Evolutionary conservation across 495 filamentous ascomycete species (phyloP).

Genomic region (Tuber umbilicatum): DNA sequence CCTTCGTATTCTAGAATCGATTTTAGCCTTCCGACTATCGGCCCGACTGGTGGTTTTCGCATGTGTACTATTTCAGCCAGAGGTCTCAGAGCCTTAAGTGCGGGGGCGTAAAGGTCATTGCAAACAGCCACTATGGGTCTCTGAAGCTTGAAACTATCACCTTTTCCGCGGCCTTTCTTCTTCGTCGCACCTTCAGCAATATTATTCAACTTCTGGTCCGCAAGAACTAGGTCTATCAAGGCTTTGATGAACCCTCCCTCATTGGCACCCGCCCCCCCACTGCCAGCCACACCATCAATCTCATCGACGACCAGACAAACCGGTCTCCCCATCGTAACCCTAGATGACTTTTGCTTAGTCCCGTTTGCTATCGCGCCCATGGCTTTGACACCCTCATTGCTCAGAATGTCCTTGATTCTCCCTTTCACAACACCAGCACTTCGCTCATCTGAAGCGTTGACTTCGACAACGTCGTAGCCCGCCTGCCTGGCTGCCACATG

Average conservation of each 20-base stretch:
- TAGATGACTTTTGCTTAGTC: slow-evolving; percentile 50
- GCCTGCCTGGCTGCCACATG: slow-evolving; percentile 94
- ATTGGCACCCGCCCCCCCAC: slow-evolving; percentile 54
- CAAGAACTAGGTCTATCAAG: slow-evolving; percentile 74
- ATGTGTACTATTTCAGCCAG: slow-evolving; percentile 88
- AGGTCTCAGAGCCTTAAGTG: slow-evolving; percentile 73
- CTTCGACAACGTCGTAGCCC: slow-evolving; percentile 88
- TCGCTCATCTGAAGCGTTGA: slow-evolving; percentile 77
- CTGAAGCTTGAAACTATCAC: slow-evolving; percentile 75
- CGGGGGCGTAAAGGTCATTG: slow-evolving; percentile 95
- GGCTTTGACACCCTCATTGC: slow-evolving; percentile 84
- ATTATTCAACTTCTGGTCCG: slow-evolving; percentile 60
- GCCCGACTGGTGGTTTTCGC: slow-evolving; percentile 77
- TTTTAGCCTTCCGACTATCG: slow-evolving; percentile 75
- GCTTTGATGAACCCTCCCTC: slow-evolving; percentile 93
- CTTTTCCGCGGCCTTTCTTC: slow-evolving; percentile 51
- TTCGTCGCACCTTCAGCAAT: slow-evolving; percentile 31
- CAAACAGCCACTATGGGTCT: slow-evolving; percentile 88
- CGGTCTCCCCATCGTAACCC: slow-evolving; percentile 69
- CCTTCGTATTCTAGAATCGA: slow-evolving; percentile 78
- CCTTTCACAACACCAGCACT: slow-evolving; percentile 76
- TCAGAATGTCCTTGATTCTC: slow-evolving; percentile 76
- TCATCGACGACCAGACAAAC: slow-evolving; percentile 94
- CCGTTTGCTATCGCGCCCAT: slow-evolving; percentile 59
- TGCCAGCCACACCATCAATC: slow-evolving; percentile 84